Conservation (phyloP, 768 basidiomycete genomes). For the Rubroboletus pulcherrimus region DNA sequence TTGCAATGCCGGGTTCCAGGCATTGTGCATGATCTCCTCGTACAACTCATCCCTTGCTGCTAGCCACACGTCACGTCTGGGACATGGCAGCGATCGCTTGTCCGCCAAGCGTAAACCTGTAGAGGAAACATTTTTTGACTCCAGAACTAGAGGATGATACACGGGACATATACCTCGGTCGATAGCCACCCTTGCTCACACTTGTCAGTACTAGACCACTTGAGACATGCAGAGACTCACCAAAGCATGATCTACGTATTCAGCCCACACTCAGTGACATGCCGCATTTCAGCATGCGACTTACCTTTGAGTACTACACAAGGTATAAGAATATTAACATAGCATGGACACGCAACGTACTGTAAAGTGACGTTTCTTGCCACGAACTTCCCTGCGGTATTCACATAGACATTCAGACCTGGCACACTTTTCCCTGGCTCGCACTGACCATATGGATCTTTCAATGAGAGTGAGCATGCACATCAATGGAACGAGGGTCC, state of each 20-base stretch:
- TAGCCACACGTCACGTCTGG: conserved; percentile 67
- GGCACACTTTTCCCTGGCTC: conserved; percentile 23
- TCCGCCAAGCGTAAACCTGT: conserved; percentile 87
- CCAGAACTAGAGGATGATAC: background rate
- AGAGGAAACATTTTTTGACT: background rate
- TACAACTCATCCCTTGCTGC: conserved; percentile 77
- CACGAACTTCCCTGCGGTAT: conserved; percentile 78
- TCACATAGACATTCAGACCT: conserved; percentile 22
- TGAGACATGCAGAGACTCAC: conserved; percentile 38
- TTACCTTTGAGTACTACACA: conserved; percentile 72
- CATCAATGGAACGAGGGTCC: background rate
- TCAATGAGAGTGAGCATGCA: conserved; percentile 1
- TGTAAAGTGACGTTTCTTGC: conserved; percentile 80
- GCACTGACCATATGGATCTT: conserved; percentile 78
- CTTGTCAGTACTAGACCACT: background rate
- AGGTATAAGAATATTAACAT: background rate
- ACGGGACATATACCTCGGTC: conserved; percentile 60
- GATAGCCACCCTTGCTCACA: conserved; percentile 76
- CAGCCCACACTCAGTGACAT: conserved; percentile 4
- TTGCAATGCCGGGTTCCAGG: conserved; percentile 69
- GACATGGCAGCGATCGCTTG: conserved; percentile 90
- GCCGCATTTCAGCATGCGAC: conserved; percentile 9
- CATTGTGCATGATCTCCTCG: conserved; percentile 88
- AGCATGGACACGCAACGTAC: conserved; percentile 38
- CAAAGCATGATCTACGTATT: conserved; percentile 78